Base-by-base conservation (phyloP, 2,329 filamentous ascomycete species). In the Fusarium goolgardi region DNA sequence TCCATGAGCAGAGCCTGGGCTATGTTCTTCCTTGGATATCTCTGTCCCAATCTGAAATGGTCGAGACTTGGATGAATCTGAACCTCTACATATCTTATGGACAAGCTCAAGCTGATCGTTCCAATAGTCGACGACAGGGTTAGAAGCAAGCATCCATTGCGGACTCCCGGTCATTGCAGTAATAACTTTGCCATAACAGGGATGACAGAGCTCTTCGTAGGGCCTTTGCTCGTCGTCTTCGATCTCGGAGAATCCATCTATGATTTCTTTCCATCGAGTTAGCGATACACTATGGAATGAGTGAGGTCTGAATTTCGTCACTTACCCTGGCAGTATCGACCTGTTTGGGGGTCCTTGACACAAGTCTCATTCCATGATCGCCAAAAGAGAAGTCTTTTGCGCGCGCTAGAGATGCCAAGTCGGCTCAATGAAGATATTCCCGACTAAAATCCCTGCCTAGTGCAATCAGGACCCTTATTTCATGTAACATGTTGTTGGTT, bases 341-440 rank as follows among this genome's bases (percentile, higher is more conserved):
- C 39, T 2, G 66, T 67, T 51, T 34, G 32, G 3, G 57, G 29
- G 40, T 70, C 66, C 29, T 53, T 70, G 25, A 66, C 5, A 35
- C 69, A 71, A 4, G 61, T 71, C 44, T 64, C 66, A 21, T 71
- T 71, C 45, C 50, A 65, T 11, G 56, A 60, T 4, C 50, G 55
- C 63, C 60, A 71, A 23, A 41, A 23, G 39, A 20, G n/a, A 39
- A 12, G n/a, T 39, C 35, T 21, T 39, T 39, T 39, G n/a, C n/a
- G n/a, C 3, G 11, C 35, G 35, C 35, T 39, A 39, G 35, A n/a
- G 21, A 41, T 23, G 39, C 39, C 39, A 41, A 41, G 39, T 41
- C 39, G 39, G 39, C 21, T 41, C 20, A 41, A 23, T 41, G 21
- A 16, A 41, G 39, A 23, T 41, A 41, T 41, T 41, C 20, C 39